Evolutionary conservation across 2,329 filamentous ascomycete species (phyloP), one percentile per base, ranked within the genome.

Genomic region (Fusarium marasasianum): DNA sequence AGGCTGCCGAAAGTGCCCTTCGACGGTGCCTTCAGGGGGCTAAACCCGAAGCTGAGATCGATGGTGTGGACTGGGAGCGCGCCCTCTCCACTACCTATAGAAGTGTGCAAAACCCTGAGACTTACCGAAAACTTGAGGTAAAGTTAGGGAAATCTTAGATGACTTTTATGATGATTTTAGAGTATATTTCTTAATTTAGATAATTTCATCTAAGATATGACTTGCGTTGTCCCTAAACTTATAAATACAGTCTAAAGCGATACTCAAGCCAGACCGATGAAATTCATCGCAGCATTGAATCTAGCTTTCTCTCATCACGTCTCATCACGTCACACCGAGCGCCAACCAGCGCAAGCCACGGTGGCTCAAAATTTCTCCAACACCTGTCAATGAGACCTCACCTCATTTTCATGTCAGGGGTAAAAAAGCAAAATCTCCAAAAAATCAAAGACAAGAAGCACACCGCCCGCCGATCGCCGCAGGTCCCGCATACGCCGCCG

Each of bases 1-100:
- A 89, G 72, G 83, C 91, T 6, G 85, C 85, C 15, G 82, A 87
- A 75, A 87, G 86, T 57, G 82, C 90, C 6, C 79, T 87, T 20
- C 78, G 81, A 53, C 79, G 83, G 50, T 85, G 81, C 64, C 68
- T 84, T n/a, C 72, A 77, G 41, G 13, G 73, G 79, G 35, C 20
- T 5, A 79, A 76, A 41, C 48, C 73, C n/a, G 65, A 58, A 20
- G 69, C 53, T 56, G 79, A 73, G 40, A 79, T 81, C 47, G 77
- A 82, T 15, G 78, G 73, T 6, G 81, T 79, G 26, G 88, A 91
- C 73, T 91, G 89, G 88, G 85, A 89, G 74, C 78, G 78, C 44
- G 89, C 88, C 29, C 79, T 90, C 45, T 76, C 77, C 2, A 85
- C 84, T 68, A 86, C 86, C 22, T 82, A 83, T 78, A 84, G 86